A percentile compares a stretch with the other conserved stretches of the same genome.
phyloP scores from a whole-genome alignment of 2,329 filamentous ascomycete genomes.

The Neofusicoccum cordaticola region DNA sequence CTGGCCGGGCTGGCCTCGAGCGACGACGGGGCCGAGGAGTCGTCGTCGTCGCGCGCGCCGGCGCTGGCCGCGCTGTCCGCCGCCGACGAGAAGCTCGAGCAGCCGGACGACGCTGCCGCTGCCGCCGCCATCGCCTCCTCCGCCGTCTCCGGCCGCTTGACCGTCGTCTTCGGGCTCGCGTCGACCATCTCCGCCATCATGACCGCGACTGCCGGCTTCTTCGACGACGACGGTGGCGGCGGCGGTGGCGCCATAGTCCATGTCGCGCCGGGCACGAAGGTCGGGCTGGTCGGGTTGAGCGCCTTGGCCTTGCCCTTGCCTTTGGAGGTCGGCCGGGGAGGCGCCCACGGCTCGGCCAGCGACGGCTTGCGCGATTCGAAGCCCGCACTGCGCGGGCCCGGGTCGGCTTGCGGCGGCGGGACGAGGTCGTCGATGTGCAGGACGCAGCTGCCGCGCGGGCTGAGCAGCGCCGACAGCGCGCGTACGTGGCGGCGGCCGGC shows the following conservation, averaged over 20 bases:
- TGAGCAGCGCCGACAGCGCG: not conserved
- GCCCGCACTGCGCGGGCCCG: not conserved
- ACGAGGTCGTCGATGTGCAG: constrained; percentile 6
- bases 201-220: not conserved
- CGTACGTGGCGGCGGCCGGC: not conserved
- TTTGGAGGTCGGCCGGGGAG: not conserved
- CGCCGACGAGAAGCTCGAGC: not conserved
- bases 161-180: too few species aligned
- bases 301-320: not conserved
- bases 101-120: not conserved
- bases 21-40: not conserved
- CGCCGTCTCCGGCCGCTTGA: not conserved
- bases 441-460: constrained; percentile 1
- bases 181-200: not conserved
- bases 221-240: too few species aligned
- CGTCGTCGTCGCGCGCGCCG: too few species aligned
- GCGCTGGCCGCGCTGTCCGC: too few species aligned
- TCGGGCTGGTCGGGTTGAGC: constrained; percentile 1
- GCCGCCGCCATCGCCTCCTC: not conserved
- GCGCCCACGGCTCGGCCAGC: not conserved
- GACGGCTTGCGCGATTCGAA: not conserved
- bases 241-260: not conserved
- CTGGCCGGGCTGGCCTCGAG: not conserved
- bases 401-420: not conserved
- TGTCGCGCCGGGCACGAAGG: not conserved